Base-by-base conservation (phyloP, 352 stramenopile species). In the Stephanocyclus meneghinianus region DNA sequence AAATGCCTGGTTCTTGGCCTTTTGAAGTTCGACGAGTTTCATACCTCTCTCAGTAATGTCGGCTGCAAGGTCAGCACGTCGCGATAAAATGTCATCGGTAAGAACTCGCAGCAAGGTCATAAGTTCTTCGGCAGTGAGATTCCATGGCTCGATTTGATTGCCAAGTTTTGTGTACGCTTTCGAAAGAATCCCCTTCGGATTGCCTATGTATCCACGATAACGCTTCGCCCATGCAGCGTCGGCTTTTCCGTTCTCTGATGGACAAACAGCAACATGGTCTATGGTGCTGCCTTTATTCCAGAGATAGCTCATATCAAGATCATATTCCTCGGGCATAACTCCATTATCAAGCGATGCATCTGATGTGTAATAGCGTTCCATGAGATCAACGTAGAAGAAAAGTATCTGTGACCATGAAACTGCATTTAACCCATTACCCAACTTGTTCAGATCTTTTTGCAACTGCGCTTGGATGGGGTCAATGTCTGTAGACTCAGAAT, bases 311-410 rank as follows among this genome's bases (percentile, higher is more conserved):
- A 81, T 90, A 21, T 76, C 67, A 57, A 78, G 68, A 15, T 66
- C 78, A 47, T 47, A 32, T 35, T 87, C 62, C 1, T 63, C 75
- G 53, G 78, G 71, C 32, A 86, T 72, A n/a, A 89, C 74, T 60
- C 74, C 76, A 57, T 71, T 37, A 53, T 88, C 85, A 42, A 83
- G 16, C 8, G 81, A 87, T 42, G 76, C 35, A 76, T 90, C 80
- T 7, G 81, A 87, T 13, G 59, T 81, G 60, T 89, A 91, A 67
- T 87, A 91, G n/a, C 77, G 76, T 55, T 91, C 80, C 82, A 92
- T 92, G n/a, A 85, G 74, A 65, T 93, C 84, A 66, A 90, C 89
- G 71, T 93, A 93, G 10, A 87, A 82, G 45, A 86, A 74, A 59
- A 79, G 84, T 72, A 91, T 74, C 67, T 91, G 86, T 29, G 79